Evolutionary conservation across 2,329 filamentous ascomycete genomes (phyloP).

Genomic region (Pseudocercospora pini-densiflorae): DNA sequence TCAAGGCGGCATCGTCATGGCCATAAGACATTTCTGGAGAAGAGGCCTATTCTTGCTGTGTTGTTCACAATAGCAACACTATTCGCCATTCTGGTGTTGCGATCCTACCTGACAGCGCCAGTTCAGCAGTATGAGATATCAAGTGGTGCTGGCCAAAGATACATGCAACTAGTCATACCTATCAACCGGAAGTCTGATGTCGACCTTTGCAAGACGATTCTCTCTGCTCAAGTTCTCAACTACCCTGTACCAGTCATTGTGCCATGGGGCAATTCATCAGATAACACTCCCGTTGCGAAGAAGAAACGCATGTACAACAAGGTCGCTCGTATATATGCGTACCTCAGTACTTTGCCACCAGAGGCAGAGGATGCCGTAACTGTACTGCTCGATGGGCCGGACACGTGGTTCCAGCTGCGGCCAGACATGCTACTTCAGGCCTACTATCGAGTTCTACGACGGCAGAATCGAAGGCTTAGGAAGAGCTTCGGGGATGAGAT

Average conservation of each 20-base stretch:
- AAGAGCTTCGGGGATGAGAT: conserved; percentile 1
- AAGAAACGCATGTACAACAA: conserved; percentile 8
- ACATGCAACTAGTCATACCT: conserved; percentile 15
- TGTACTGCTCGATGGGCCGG: conserved; percentile 14
- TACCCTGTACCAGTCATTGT: conserved; percentile 16
- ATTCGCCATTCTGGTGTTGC: not conserved
- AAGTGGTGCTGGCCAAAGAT: not conserved
- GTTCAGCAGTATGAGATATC: not conserved
- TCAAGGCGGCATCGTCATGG: not conserved
- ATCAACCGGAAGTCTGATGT: conserved; percentile 9
- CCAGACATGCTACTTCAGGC: conserved; percentile 8
- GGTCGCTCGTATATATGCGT: conserved; percentile 7
- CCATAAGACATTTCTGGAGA: not conserved
- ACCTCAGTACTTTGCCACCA: conserved; percentile 4
- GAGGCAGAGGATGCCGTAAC: conserved; percentile 11
- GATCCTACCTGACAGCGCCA: not conserved
- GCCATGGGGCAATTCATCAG: conserved; percentile 10
- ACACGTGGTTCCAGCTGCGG: conserved; percentile 25
- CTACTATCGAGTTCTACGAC: not conserved
- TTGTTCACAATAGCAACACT: not conserved
- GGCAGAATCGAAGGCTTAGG: not conserved
- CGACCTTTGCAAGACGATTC: conserved; percentile 12
- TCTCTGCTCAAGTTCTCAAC: conserved; percentile 14
- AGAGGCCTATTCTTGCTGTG: not conserved
- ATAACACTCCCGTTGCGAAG: conserved; percentile 35